Evolutionary conservation across 257 asterid species (phyloP), one percentile per base, ranked within the genome.

Genomic region (Linaria vulgaris): DNA sequence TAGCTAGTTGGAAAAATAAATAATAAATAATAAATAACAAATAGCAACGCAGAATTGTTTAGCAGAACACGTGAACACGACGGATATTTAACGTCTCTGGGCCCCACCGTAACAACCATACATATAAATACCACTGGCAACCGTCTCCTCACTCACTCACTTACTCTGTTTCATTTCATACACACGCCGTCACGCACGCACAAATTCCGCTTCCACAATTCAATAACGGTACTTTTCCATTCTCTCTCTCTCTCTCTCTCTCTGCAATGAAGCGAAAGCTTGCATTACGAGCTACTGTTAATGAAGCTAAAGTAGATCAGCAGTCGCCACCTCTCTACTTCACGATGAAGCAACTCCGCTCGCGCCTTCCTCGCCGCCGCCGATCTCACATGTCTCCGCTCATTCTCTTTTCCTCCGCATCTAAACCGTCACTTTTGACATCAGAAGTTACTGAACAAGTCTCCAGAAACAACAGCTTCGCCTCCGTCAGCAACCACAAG

Each of bases 301-400:
- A 64, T 63, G 56, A 3, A 27, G 34, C 34, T n/a, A n/a, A n/a
- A n/a, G n/a, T 20, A 41, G 12, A 9, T 11, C 16, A 44, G 49
- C 49, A 52, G 53, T 79, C 12, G 34, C 34, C 3, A 30, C 70
- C 65, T 39, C 76, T 75, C 63, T 37, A 39, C 44, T 67, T 75
- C 80, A 15, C 70, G 39, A 76, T 56, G 66, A 85, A 77, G 87
- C 82, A 82, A 81, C 89, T 78, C 65, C 97, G 99, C 0, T 89
- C 97, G 44, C 78, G 61, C 70, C 56, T 84, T 45, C 74, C 82
- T 27, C 95, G 86, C 74, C 87, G 88, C 52, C 74, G 78, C 17
- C 86, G 96, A 14, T 46, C 65, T 59, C 76, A 60, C 20, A 61
- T 83, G 30, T 80, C 95, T 50, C 97, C 91, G 6, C 31, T 83